Conservation (phyloP, 805 yeast genomes). For the Scheffersomyces spartinae region DNA sequence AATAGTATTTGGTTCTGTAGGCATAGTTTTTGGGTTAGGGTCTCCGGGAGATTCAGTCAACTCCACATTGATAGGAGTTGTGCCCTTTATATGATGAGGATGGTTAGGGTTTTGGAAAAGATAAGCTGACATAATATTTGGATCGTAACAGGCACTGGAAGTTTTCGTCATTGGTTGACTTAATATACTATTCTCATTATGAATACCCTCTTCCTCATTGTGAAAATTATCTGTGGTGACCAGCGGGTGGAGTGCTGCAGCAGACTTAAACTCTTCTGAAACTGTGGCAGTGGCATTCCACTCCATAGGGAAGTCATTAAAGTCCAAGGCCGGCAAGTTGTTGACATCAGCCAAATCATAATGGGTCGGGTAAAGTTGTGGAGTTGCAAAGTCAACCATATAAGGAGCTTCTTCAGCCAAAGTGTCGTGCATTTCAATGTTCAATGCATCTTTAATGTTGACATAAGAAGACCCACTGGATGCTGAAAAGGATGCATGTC, state of each 20-base stretch:
- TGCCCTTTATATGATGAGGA: constrained; percentile 28
- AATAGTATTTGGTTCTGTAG: constrained; percentile 1
- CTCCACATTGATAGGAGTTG: constrained; percentile 16
- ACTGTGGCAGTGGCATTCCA: no score
- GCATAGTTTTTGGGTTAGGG: not conserved
- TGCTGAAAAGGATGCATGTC: constrained; percentile 57
- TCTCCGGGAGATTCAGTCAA: not conserved
- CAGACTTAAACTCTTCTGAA: no score
- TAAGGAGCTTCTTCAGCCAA: constrained; percentile 37
- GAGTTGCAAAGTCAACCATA: constrained; percentile 75
- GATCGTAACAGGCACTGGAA: no score
- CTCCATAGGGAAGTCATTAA: no score
- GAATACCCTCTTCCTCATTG: no score
- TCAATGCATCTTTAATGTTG: constrained; percentile 31
- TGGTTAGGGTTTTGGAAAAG: constrained; percentile 25
- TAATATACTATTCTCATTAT: no score
- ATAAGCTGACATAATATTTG: no score
- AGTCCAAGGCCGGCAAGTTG: no score
- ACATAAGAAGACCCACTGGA: constrained; percentile 51
- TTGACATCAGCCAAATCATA: no score
- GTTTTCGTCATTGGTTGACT: no score
- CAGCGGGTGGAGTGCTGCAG: no score
- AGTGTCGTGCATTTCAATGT: constrained; percentile 18
- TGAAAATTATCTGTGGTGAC: no score
- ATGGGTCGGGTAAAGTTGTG: constrained; percentile 50